Evolutionary conservation across 192 early-diverging fungal genomes (phyloP), one percentile per base, ranked within the genome.

Genomic region (Coemansia sp.): DNA sequence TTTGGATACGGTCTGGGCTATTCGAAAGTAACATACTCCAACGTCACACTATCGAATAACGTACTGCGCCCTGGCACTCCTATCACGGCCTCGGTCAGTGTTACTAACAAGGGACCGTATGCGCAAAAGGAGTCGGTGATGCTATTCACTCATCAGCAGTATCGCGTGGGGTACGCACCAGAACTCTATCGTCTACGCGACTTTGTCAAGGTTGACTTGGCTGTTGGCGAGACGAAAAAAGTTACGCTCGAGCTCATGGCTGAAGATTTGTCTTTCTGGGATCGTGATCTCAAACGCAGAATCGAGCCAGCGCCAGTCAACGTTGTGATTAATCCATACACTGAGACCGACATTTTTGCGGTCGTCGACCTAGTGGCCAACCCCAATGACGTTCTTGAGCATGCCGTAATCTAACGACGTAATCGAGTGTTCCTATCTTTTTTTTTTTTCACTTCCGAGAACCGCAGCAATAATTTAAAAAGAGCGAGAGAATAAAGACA

Each of bases 1-100:
- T 90, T 90, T 69, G 82, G 89, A 6, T 80, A 73, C 50, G 89
- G 89, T 10, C 62, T 89, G 5, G 84, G 87, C 11, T 90, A 89
- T 57, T 85, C 86, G 1, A 69, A 73, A 2, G 70, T 90, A 19
- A 61, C 69, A 6, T 90, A 89, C 67, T 63, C 74, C n/a, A 80
- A 80, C n/a, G 63, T 90, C 36, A 68, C 65, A 2, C 19, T 73
- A 29, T 81, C 78, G 1, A 62, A 38, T 53, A 39, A 76, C 46
- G 8, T 14, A 3, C 21, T 70, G 42, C 5, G 4, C 31, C 27
- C 32, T 7, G 65, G 38, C 3, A 5, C 61, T 1, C 67, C 69
- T 11, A 67, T 78, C 21, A 36, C 58, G 5, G 81, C 85, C 1
- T 60, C 69, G 4, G 62, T 89, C 14, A 72, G 12, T 3, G 50